Conservation (phyloP, 2,329 filamentous ascomycete genomes). For the Endothia cerciana region DNA sequence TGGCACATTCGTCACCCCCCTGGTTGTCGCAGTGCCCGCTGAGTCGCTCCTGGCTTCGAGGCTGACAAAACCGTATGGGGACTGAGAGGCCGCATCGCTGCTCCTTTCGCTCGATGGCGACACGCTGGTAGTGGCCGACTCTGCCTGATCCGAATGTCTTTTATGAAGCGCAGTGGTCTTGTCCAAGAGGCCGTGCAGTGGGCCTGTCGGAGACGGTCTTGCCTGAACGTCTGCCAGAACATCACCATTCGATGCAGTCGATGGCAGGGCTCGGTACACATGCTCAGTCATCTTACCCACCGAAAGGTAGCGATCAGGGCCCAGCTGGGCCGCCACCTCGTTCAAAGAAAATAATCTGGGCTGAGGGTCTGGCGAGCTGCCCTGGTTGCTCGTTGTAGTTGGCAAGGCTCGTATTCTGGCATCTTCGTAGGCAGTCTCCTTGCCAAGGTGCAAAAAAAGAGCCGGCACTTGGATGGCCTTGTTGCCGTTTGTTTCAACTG, state of each 20-base stretch:
- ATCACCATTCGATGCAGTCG: background rate
- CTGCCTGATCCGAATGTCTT: background rate
- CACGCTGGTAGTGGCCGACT: background rate
- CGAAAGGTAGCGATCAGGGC: background rate
- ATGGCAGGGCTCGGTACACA: background rate
- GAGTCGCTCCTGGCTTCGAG: too few species aligned
- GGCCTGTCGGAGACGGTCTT: too few species aligned
- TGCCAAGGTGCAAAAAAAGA: background rate
- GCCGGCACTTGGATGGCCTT: too few species aligned
- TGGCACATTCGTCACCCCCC: too few species aligned
- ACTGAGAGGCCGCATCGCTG: too few species aligned
- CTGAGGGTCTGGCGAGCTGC: background rate
- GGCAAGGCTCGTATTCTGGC: background rate
- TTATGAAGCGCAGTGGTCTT: background rate
- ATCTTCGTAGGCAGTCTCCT: background rate
- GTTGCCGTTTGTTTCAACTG: too few species aligned
- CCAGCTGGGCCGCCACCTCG: background rate
- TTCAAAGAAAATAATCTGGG: background rate
- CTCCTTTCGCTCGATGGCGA: background rate
- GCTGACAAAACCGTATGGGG: too few species aligned
- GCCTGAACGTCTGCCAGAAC: background rate
- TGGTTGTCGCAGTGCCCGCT: too few species aligned
- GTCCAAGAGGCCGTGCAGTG: too few species aligned
- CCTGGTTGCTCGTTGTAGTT: background rate
- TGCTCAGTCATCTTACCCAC: background rate